phyloP scores from a whole-genome alignment of 2,329 filamentous ascomycete genomes.

The Rhinocladiella similis region DNA sequence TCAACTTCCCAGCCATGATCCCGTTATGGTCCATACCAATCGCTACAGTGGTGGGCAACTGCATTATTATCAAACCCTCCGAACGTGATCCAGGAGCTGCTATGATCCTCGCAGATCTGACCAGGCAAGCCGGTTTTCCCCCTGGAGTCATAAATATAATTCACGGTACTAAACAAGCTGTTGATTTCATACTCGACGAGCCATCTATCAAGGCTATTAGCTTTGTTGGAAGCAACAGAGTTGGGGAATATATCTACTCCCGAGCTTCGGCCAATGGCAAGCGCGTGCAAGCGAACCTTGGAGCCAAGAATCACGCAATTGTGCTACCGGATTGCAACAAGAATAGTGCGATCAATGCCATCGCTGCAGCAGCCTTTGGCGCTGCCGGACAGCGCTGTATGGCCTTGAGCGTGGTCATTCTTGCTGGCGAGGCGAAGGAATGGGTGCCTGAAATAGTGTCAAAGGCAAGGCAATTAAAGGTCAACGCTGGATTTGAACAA shows the following conservation, averaged over 20 bases:
- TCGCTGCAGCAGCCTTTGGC: constrained; percentile 18
- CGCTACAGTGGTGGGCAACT: constrained; percentile 68
- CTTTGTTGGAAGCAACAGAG: constrained; percentile 58
- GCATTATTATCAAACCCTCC: constrained; percentile 71
- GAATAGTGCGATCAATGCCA: constrained; percentile 38
- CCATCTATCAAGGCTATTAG: constrained; percentile 57
- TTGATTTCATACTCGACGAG: constrained; percentile 54
- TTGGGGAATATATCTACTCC: constrained; percentile 62
- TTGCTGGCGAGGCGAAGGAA: constrained; percentile 35
- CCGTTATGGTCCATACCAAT: constrained; percentile 66
- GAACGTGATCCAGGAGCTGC: constrained; percentile 64
- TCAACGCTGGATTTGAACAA: constrained; percentile 56
- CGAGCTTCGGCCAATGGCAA: constrained; percentile 61
- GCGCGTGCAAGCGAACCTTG: constrained; percentile 63
- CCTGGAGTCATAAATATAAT: constrained; percentile 61
- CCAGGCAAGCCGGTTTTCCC: constrained; percentile 55
- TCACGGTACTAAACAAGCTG: constrained; percentile 36
- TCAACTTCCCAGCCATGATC: constrained; percentile 70
- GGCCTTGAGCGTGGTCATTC: constrained; percentile 44
- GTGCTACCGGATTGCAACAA: constrained; percentile 40
- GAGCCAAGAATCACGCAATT: constrained; percentile 55
- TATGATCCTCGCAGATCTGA: constrained; percentile 51
- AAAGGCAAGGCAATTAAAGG: constrained; percentile 50
- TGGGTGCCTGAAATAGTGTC: constrained; percentile 56
- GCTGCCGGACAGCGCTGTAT: constrained; percentile 1